These are phyloP conservation scores for Chlamydomonas eustigma DNA, from an alignment of 139 green algal genomes.

Conservation along the genomic window DNA sequence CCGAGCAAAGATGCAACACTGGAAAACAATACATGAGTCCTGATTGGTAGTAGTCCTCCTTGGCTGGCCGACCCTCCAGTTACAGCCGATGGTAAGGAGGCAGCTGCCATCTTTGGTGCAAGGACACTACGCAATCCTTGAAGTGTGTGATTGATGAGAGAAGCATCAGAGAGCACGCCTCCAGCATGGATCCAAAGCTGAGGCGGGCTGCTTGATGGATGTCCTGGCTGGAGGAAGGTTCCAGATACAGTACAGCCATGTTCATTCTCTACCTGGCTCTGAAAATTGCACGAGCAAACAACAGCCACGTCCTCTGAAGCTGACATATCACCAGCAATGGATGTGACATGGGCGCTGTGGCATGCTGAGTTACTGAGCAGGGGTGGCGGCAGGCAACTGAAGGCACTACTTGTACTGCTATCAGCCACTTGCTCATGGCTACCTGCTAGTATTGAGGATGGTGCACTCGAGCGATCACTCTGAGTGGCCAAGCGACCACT, in stretches of 20 bases:
- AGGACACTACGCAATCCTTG: slow-evolving; percentile 25
- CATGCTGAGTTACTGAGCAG: neutral
- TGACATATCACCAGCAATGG: slow-evolving; percentile 3
- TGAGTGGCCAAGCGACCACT: too few relatives aligned
- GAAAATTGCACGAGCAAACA: neutral
- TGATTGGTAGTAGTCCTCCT: slow-evolving; percentile 21
- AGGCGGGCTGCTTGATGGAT: neutral
- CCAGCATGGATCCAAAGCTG: slow-evolving; percentile 50
- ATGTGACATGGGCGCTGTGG: neutral
- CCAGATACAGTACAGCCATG: neutral
- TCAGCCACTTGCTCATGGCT: neutral
- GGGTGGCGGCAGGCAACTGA: neutral
- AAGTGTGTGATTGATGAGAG: slow-evolving; percentile 33
- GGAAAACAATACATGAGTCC: slow-evolving; percentile 61
- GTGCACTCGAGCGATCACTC: too few relatives aligned
- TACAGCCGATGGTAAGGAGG: neutral
- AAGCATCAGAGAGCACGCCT: slow-evolving; percentile 53
- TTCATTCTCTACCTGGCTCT: neutral
- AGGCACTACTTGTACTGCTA: too few relatives aligned
- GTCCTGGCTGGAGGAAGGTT: too few relatives aligned
- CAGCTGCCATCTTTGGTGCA: slow-evolving; percentile 48
- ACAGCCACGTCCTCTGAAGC: neutral
- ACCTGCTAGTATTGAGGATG: neutral
- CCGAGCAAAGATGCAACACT: slow-evolving; percentile 71
- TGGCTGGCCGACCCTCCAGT: neutral